These are phyloP conservation scores for Didymella keratinophila DNA, from an alignment of 2,329 filamentous ascomycete species.

Conservation along the genomic window DNA sequence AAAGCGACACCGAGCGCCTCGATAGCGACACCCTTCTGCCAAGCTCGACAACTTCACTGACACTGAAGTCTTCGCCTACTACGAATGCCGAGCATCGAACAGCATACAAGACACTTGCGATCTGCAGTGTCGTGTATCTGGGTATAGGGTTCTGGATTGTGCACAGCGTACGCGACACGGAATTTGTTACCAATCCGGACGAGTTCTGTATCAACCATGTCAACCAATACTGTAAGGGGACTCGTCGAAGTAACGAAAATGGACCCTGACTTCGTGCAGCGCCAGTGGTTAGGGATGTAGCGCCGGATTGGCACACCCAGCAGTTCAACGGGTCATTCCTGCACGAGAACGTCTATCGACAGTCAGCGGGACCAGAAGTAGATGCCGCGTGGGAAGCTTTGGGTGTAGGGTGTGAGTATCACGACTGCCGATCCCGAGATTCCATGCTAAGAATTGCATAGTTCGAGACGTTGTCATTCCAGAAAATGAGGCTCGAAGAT, in stretches of 20 bases:
- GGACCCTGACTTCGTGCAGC: slow-evolving; percentile 26
- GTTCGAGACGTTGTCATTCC: slow-evolving; percentile 58
- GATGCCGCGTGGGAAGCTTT: slow-evolving; percentile 65
- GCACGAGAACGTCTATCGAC: slow-evolving; percentile 62
- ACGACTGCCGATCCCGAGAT: not conserved
- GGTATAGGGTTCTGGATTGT: slow-evolving; percentile 28
- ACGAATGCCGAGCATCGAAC: not conserved
- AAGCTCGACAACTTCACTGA: slow-evolving; percentile 7
- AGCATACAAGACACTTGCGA: slow-evolving; percentile 23
- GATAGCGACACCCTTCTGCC: slow-evolving; percentile 29
- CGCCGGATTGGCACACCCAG: slow-evolving; percentile 52
- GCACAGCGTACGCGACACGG: slow-evolving; percentile 22
- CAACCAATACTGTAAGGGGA: slow-evolving; percentile 42
- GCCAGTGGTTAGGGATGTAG: slow-evolving; percentile 51
- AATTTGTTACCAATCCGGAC: slow-evolving; percentile 30
- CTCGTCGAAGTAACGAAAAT: not conserved
- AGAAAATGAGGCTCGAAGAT: slow-evolving; percentile 56
- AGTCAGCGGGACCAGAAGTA: slow-evolving; percentile 59
- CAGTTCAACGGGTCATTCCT: slow-evolving; percentile 66
- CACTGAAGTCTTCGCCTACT: not conserved
- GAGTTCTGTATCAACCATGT: slow-evolving; percentile 39
- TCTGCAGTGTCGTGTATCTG: slow-evolving; percentile 32
- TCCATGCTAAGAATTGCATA: slow-evolving; percentile 14
- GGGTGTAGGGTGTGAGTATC: slow-evolving; percentile 59
- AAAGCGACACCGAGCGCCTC: slow-evolving; percentile 21